Base-by-base conservation (phyloP, 202 grass and related monocot genomes). In the Carex arenaria region DNA sequence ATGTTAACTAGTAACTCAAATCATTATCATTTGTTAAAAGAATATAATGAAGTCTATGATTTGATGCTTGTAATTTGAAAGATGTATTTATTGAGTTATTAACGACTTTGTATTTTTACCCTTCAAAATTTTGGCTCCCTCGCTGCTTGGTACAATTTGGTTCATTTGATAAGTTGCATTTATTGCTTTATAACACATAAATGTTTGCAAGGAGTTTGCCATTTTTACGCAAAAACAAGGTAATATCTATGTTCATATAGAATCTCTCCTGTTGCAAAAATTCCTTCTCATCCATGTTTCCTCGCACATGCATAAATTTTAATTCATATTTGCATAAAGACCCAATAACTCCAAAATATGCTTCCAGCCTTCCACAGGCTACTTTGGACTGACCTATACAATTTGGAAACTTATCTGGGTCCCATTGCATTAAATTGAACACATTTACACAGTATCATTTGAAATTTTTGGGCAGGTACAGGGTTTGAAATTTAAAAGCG, bases 381-480 rank as follows among this genome's bases (percentile, higher is more conserved):
- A 54, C 13, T 73, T 74, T 54, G 45, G 47, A 47, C 47, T 13
- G 2, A 54, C 22, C 47, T 31, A 53, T 47, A 75, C 51, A 77
- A 77, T 77, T 77, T 77, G 28, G 28, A 59, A 77, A 57, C 53
- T 59, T 78, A n/a, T 38, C 30, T 59, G 73, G 73, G 73, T 60
- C 73, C 53, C 73, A 17, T 60, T 78, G 73, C 73, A 78, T 36
- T 78, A 17, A 78, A 78, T 60, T 59, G 38, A 40, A 7, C 38
- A 40, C 5, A 7, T 5, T 5, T 56, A 30, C 49, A 55, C 72
- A 34, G 72, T 51, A 34, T 34, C 51, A 36, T 59, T 78, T 59
- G 52, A 60, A 12, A 60, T 31, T 78, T 77, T 32, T 76, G 51
- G 56, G 72, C 26, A 51, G 38, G 53, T 77, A 59, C 15, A 57